Evolutionary conservation across 352 stramenopile genomes (phyloP).

Genomic region (Chrysophaeum taylorii): DNA sequence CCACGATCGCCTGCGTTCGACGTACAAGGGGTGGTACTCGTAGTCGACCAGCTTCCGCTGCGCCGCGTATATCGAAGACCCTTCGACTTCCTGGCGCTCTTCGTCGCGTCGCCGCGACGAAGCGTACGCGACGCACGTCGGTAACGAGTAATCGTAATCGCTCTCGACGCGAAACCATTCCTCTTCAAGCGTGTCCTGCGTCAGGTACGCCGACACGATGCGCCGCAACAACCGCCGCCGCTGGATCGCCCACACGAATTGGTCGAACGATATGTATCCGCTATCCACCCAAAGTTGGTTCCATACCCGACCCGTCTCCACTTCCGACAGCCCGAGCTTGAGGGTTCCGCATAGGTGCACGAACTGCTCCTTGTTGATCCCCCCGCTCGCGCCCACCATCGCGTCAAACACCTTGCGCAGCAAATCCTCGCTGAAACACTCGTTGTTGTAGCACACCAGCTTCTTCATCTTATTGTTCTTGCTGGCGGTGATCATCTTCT

Average conservation of each 20-base stretch:
- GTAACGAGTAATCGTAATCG: background rate
- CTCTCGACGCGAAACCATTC: too few species aligned
- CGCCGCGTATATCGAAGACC: too few species aligned
- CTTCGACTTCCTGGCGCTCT: slow-evolving; percentile 26
- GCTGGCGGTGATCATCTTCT: too few species aligned
- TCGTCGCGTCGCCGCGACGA: slow-evolving; percentile 21
- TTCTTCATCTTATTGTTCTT: too few species aligned
- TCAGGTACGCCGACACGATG: background rate
- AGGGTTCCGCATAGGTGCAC: background rate
- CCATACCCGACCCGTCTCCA: background rate
- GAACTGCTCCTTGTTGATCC: background rate
- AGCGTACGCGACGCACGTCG: slow-evolving; percentile 13
- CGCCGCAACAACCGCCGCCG: background rate
- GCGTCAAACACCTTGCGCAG: too few species aligned
- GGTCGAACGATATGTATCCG: background rate
- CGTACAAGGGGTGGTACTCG: too few species aligned
- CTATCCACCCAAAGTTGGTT: background rate
- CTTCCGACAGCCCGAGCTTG: background rate
- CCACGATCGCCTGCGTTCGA: slow-evolving; percentile 29
- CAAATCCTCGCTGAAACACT: too few species aligned
- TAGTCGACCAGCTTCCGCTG: too few species aligned
- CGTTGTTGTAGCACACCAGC: too few species aligned
- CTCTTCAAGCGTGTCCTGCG: too few species aligned
- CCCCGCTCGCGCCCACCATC: too few species aligned
- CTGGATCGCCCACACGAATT: background rate